Evolutionary conservation across 352 stramenopile genomes (phyloP), one percentile per base, ranked within the genome.

Genomic region (Pythium grandisporangium): DNA sequence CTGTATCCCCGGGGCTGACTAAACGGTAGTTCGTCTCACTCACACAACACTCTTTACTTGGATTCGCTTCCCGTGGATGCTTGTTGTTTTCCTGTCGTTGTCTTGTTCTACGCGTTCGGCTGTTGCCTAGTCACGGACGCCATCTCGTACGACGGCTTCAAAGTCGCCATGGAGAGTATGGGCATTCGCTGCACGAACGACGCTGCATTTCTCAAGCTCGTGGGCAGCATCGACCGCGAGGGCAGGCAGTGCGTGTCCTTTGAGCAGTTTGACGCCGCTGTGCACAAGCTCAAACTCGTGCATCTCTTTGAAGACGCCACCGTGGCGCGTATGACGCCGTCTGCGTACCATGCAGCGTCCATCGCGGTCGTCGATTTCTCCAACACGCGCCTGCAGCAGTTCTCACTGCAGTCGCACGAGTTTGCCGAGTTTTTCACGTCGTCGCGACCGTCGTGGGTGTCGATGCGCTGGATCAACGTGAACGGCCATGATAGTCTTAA

Each of bases 381-480:
- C 2, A 73, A 64, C 34, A 77, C 67, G 5, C 63, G 69, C 8
- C 45, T 89, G 37, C 64, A 90, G 55, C 78, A 80, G 48, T 87
- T 88, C 42, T 46, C 53, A 16, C 45, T 92, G 13, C 54, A 62
- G 29, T 57, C 64, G 16, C 45, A 51, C 5, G 69, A 81, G 6
- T 41, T 86, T 23, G 73, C 72, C 5, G 60, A 61, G 23, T 92
- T 87, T 44, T 92, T 91, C 51, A 92, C 79, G 37, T 54, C 63
- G 16, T 67, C 78, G 43, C 66, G 77, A 5, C 75, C 79, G 22
- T 45, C 68, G 12, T 92, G 80, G 80, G 79, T 87, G n/a, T 81
- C 71, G 4, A 72, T 88, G 32, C 82, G 82, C 11, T 94, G 79
- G 79, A 92, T 93, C 47, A 91, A 94, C 57, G 54, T 94, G 39